phyloP scores from a whole-genome alignment of 1,284 basidiomycete genomes.

The Taiwanofungus camphoratus region DNA sequence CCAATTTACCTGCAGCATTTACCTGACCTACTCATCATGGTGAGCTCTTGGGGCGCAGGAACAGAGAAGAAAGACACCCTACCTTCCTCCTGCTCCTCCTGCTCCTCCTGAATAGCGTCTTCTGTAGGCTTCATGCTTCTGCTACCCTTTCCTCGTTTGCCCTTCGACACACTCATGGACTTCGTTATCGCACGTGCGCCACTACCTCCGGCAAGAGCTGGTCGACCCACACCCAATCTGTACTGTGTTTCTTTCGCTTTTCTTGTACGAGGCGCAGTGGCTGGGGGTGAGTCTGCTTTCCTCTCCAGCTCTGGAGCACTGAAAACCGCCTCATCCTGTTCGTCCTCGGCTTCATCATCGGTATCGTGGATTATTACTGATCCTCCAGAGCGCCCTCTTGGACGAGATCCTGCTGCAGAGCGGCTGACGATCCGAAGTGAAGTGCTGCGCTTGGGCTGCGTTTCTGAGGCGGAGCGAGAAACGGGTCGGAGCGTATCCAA shows the following conservation, averaged over 20 bases:
- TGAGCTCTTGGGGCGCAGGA: background rate
- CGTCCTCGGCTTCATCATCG: constrained; percentile 33
- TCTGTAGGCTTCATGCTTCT: constrained; percentile 45
- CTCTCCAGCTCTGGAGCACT: constrained; percentile 9
- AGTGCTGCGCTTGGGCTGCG: constrained; percentile 22
- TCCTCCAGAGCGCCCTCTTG: constrained; percentile 33
- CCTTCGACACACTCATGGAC: constrained; percentile 43
- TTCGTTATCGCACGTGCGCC: constrained; percentile 62
- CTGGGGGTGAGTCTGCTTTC: constrained; percentile 22
- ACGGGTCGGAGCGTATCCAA: constrained; percentile 40
- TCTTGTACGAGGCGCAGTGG: constrained; percentile 41
- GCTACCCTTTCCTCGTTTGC: constrained; percentile 44
- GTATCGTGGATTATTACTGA: constrained; percentile 46
- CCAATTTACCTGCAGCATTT: background rate
- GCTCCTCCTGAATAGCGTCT: constrained; percentile 57
- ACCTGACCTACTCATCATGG: background rate
- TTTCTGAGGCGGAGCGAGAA: constrained; percentile 13
- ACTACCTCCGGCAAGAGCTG: constrained; percentile 52
- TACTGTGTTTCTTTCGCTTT: constrained; percentile 69
- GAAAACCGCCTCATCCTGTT: constrained; percentile 1
- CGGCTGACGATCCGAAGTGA: constrained; percentile 31
- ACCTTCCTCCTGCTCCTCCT: constrained; percentile 43
- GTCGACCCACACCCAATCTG: constrained; percentile 67
- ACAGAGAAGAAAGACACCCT: background rate
- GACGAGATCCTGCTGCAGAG: constrained; percentile 25